Conservation (phyloP, 768 basidiomycete genomes). For the Gautieria morchelliformis region DNA sequence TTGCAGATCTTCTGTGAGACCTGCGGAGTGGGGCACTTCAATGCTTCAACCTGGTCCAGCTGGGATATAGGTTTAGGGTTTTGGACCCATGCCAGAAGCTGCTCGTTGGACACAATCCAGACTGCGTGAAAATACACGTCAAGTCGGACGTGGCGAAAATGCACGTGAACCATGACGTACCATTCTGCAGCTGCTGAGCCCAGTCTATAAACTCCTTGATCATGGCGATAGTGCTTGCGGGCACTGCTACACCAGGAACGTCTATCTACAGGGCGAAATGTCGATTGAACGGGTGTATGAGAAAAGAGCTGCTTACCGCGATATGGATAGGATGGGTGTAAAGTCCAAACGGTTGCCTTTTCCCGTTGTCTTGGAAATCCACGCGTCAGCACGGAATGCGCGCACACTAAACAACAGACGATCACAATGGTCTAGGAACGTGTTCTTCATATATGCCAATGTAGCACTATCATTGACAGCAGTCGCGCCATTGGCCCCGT, state of each 20-base stretch:
- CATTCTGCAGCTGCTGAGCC: conserved; percentile 63
- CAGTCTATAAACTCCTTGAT: conserved; percentile 75
- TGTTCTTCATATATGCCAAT: conserved; percentile 60
- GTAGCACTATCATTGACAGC: conserved; percentile 51
- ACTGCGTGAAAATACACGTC: conserved; percentile 26
- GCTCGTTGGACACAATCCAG: conserved; percentile 65
- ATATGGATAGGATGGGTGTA: conserved; percentile 79
- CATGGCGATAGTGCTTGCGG: conserved; percentile 55
- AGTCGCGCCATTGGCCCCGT: conserved; percentile 42
- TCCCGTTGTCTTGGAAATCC: conserved; percentile 37
- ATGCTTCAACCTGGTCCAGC: conserved; percentile 39
- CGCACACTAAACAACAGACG: background rate
- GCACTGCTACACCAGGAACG: conserved; percentile 41
- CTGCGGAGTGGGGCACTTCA: conserved; percentile 57
- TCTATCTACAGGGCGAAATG: background rate
- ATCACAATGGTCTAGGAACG: conserved; percentile 56
- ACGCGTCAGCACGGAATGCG: background rate
- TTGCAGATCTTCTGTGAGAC: conserved; percentile 62
- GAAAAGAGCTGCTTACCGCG: conserved; percentile 31
- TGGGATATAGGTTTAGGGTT: conserved; percentile 59
- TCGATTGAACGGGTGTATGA: conserved; percentile 11
- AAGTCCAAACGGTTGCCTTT: conserved; percentile 70
- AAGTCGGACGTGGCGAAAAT: background rate
- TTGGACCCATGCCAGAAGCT: conserved; percentile 65
- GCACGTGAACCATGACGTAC: conserved; percentile 21